These are phyloP conservation scores for Rhizopogon sp. DNA, from an alignment of 768 basidiomycete species.

Conservation along the genomic window DNA sequence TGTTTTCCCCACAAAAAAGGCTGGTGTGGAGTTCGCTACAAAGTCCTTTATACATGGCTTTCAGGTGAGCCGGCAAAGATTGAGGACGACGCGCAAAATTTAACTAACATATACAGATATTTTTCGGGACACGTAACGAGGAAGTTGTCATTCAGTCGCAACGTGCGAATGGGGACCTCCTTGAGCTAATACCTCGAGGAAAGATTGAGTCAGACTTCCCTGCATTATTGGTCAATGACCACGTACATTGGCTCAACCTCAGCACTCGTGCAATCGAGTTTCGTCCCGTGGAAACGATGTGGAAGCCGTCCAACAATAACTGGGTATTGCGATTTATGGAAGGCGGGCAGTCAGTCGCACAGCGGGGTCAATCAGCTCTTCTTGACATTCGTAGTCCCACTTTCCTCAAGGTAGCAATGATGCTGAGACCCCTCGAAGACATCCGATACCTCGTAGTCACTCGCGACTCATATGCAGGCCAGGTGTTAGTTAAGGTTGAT, in stretches of 20 bases:
- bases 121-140: background rate
- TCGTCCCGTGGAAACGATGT: constrained; percentile 10
- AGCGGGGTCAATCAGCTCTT: constrained; percentile 2
- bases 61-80: constrained; percentile 12
- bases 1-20: constrained; percentile 28
- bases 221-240: constrained; percentile 8
- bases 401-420: constrained; percentile 12
- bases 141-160: constrained; percentile 2
- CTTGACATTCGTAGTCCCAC: constrained; percentile 15
- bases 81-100: background rate
- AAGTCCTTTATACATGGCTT: constrained; percentile 11
- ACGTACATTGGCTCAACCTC: constrained; percentile 19
- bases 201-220: constrained; percentile 16
- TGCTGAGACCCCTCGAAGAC: constrained; percentile 10
- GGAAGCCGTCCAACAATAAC: constrained; percentile 11
- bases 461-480: background rate
- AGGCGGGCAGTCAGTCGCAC: background rate
- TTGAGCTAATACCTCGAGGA: constrained; percentile 12
- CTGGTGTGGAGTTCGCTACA: constrained; percentile 31
- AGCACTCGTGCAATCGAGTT: constrained; percentile 11
- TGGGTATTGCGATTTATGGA: constrained; percentile 9
- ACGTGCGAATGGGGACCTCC: background rate
- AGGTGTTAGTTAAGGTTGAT: constrained; percentile 15
- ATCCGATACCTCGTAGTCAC: constrained; percentile 12
- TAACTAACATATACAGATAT: background rate